Evolutionary conservation across 1,139 yeast species (phyloP).

Genomic region (Kodamaea arcana): DNA sequence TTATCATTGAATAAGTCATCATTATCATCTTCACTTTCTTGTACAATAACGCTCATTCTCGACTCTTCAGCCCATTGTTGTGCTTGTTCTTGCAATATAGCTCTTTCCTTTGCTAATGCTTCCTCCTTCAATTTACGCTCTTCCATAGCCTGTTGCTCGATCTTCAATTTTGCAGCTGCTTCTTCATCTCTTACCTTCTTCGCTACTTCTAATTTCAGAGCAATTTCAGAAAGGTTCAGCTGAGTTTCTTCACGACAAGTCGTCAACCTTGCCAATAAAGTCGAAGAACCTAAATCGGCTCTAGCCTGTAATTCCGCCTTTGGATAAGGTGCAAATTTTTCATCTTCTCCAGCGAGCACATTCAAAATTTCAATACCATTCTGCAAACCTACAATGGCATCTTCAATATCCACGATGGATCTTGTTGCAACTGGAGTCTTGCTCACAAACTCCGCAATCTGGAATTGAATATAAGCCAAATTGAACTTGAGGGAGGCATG

Average conservation of each 20-base stretch:
- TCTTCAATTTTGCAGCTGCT: slow-evolving; percentile 35
- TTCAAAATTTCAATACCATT: slow-evolving; percentile 61
- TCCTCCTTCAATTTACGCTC: slow-evolving; percentile 43
- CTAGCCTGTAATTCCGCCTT: slow-evolving; percentile 77
- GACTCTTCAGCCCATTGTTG: slow-evolving; percentile 72
- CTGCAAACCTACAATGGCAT: slow-evolving; percentile 54
- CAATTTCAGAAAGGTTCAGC: slow-evolving; percentile 56
- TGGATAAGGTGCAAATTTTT: slow-evolving; percentile 67
- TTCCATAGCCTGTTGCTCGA: slow-evolving; percentile 36
- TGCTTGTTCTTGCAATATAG: slow-evolving; percentile 73
- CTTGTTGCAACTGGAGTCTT: slow-evolving; percentile 61
- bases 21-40: slow-evolving; percentile 33
- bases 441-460: slow-evolving; percentile 77
- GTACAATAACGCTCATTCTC: slow-evolving; percentile 29
- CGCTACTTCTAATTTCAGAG: slow-evolving; percentile 69
- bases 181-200: slow-evolving; percentile 61
- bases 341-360: slow-evolving; percentile 52
- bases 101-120: slow-evolving; percentile 64
- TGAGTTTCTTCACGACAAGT: slow-evolving; percentile 70
- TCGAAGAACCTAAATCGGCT: slow-evolving; percentile 76
- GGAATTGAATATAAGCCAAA: slow-evolving; percentile 80
- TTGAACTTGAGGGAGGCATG: slow-evolving; percentile 63
- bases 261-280: slow-evolving; percentile 68
- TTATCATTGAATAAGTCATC: slow-evolving; percentile 32
- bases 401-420: slow-evolving; percentile 56